Evolutionary conservation across 192 early-diverging fungal species (phyloP), one percentile per base, ranked within the genome.

Genomic region (Coemansia erecta): DNA sequence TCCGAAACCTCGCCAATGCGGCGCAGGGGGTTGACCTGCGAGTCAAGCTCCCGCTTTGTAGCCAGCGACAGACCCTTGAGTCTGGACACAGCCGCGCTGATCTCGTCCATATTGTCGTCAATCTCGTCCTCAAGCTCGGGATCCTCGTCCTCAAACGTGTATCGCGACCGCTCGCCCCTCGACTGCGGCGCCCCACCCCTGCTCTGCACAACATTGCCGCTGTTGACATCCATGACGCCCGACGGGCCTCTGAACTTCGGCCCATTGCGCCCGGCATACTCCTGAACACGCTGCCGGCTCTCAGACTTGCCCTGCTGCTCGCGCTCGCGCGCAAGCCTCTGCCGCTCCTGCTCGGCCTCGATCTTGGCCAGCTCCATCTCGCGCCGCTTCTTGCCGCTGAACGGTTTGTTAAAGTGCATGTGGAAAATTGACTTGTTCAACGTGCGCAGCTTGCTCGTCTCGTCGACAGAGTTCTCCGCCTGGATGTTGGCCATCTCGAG

Each of bases 341-440:
- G 61, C 15, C 59, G 64, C 37, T 63, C 54, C 57, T 67, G 72
- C 64, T 59, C 56, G 4, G 61, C 71, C 49, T 86, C 81, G 47
- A 85, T 70, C 41, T 79, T 67, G 40, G 81, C 80, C 12, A 87
- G 43, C 64, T 88, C 87, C 3, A 52, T 60, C 33, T 81, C 81
- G 50, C 85, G 83, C 44, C 82, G 81, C 72, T 83, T 82, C 46
- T 76, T 82, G 31, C 77, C 83, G 26, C 52, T 85, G 70, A 91
- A 87, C 45, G 89, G 89, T 45, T 88, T 89, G 53, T 82, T 80
- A 42, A 89, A 61, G 28, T 85, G 84, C 12, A 86, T 72, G 11
- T 85, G 82, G 71, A 91, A 89, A 49, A 91, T 91, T 18, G 89
- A 91, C 55, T 84, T 81, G 66, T 88, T 91, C 15, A 90, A 72